phyloP scores from a whole-genome alignment of 495 filamentous ascomycete genomes.

The Xylaria flabelliformis region DNA sequence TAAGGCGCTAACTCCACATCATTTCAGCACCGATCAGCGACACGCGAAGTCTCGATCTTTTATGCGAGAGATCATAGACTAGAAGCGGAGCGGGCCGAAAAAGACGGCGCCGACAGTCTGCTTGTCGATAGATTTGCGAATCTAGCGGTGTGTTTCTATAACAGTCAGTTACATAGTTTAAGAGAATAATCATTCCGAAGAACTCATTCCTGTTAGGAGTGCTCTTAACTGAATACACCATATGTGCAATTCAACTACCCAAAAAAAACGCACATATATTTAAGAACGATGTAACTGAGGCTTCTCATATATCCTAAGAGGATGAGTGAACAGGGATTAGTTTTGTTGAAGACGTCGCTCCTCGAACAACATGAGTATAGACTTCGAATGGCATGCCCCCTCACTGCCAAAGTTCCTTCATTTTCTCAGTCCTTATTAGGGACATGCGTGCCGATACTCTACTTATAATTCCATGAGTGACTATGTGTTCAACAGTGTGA shows the following conservation, averaged over 20 bases:
- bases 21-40: background rate
- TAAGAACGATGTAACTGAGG: background rate
- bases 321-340: background rate
- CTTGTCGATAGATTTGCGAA: background rate
- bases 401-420: background rate
- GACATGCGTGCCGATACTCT: background rate
- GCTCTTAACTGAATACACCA: background rate
- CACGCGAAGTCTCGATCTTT: background rate
- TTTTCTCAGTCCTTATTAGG: background rate
- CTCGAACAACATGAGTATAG: too few relatives aligned
- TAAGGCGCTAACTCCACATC: conserved; percentile 9
- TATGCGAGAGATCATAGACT: background rate
- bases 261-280: background rate
- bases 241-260: background rate
- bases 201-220: background rate
- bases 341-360: background rate
- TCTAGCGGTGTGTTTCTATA: background rate
- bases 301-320: background rate
- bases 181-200: background rate
- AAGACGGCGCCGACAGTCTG: background rate
- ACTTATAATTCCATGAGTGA: background rate
- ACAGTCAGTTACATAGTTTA: background rate
- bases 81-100: conserved; percentile 19
- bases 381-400: background rate
- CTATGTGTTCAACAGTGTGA: background rate